Conservation (phyloP, 176 grass and related monocot genomes). For the Tillandsia fasciculata region DNA sequence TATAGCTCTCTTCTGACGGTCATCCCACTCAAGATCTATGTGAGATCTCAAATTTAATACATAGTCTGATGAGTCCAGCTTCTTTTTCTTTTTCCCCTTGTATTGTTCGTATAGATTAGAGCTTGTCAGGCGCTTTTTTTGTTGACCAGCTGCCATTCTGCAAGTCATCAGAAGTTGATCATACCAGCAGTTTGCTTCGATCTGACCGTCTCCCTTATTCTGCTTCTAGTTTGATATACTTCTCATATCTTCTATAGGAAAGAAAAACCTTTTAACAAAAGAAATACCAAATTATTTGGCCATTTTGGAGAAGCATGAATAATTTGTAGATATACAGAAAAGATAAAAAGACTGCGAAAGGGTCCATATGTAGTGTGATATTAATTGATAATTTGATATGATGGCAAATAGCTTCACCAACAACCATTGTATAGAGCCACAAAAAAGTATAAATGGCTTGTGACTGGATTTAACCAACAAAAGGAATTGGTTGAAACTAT, state of each 20-base stretch:
- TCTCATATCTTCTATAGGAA: background rate
- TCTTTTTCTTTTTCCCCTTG: constrained; percentile 56
- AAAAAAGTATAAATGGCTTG: no score
- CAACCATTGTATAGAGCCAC: no score
- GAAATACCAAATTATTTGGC: background rate
- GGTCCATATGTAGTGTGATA: no score
- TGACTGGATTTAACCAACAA: no score
- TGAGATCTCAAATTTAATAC: constrained; percentile 55
- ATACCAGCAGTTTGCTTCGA: constrained; percentile 8
- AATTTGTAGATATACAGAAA: background rate
- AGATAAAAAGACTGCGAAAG: background rate
- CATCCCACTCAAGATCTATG: constrained; percentile 57
- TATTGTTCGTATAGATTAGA: constrained; percentile 47
- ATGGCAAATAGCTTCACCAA: no score
- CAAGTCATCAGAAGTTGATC: constrained; percentile 50
- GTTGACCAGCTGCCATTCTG: constrained; percentile 72
- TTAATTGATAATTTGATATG: no score
- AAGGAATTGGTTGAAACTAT: no score
- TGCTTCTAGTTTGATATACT: constrained; percentile 25
- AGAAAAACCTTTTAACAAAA: background rate
- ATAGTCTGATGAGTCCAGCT: constrained; percentile 40
- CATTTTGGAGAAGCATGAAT: background rate
- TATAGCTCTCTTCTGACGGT: constrained; percentile 43
- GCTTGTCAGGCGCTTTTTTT: constrained; percentile 61
- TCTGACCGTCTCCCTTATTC: background rate